Base-by-base conservation (phyloP, 768 basidiomycete species). In the Amanita phalloides region DNA sequence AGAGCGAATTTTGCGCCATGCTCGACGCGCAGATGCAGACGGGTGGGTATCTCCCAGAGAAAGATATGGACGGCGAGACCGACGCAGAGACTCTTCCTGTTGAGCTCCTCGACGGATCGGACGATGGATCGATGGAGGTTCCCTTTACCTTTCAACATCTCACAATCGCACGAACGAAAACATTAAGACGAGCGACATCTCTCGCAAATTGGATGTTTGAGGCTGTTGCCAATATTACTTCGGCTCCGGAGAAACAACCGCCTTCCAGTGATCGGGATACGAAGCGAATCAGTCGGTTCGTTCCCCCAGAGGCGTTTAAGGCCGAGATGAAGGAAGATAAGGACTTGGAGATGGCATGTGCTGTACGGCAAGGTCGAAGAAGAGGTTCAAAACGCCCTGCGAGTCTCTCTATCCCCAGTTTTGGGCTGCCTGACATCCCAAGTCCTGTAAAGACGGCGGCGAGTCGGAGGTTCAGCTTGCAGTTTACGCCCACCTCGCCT, bases 141-240 rank as follows among this genome's bases (percentile, higher is more conserved):
- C 64, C 57, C 44, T 59, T 60, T 54, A 60, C 57, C 45, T 56
- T 67, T 7, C 66, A 69, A 51, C 77, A 72, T 39, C 69, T 73
- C 51, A 77, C 74, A 13, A 54, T 65, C 53, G 63, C 76, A 38
- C 55, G 46, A 41, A 45, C 55, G 9, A 51, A 66, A 4, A 68
- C 79, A 28, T 37, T 33, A 13, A 77, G 82, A 5, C 81, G 79
- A 1, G 60, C 81, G 39, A 80, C 84, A 0, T 44, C 49, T 32
- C 68, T 84, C 21, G 81, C 82, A n/a, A 79, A 79, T 56, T 90
- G 89, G 89, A 89, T 90, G 88, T 77, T 88, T 53, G 86, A 91
- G 35, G 87, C 75, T 52, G 74, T 90, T 33, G 74, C 79, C 0
- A 86, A 86, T 44, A 66, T 89, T 17, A 81, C 82, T 0, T 67